Conservation (phyloP, 2,329 filamentous ascomycete genomes). For the Emericellopsis cladophorae region DNA sequence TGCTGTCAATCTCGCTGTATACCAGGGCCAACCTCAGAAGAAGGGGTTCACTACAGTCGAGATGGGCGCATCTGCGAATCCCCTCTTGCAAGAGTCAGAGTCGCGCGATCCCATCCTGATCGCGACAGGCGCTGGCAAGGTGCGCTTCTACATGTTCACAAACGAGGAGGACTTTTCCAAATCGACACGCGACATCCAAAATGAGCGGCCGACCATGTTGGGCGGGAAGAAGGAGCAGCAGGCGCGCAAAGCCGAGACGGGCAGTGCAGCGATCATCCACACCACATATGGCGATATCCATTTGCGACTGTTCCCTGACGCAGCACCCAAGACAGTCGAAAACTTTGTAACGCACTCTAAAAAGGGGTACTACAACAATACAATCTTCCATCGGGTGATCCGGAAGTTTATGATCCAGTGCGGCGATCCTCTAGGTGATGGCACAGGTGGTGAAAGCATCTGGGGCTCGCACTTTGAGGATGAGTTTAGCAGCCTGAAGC, state of each 20-base stretch:
- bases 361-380: conserved; percentile 91
- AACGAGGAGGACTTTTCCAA: conserved; percentile 78
- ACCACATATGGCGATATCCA: conserved; percentile 92
- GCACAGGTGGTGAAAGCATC: conserved; percentile 75
- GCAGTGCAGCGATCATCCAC: conserved; percentile 73
- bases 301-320: conserved; percentile 82
- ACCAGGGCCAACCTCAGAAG: conserved; percentile 91
- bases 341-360: conserved; percentile 91
- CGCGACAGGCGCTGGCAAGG: conserved; percentile 71
- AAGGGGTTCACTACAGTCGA: conserved; percentile 88
- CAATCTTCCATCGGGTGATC: conserved; percentile 95
- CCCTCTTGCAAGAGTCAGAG: conserved; percentile 84
- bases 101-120: conserved; percentile 81
- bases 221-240: conserved; percentile 40
- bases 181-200: conserved; percentile 79
- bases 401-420: conserved; percentile 99
- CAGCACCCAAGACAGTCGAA: conserved; percentile 87
- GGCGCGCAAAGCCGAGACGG: conserved; percentile 54
- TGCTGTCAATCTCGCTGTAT: conserved; percentile 70
- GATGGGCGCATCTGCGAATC: conserved; percentile 93
- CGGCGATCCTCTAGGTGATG: conserved; percentile 86
- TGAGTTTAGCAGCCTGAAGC: conserved; percentile 80
- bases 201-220: conserved; percentile 71
- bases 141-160: conserved; percentile 96
- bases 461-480: conserved; percentile 95